A percentile compares a stretch with the other conserved stretches of the same genome.
Evolutionary conservation across 768 basidiomycete species (phyloP).

Genomic region (Boletus huronensis): DNA sequence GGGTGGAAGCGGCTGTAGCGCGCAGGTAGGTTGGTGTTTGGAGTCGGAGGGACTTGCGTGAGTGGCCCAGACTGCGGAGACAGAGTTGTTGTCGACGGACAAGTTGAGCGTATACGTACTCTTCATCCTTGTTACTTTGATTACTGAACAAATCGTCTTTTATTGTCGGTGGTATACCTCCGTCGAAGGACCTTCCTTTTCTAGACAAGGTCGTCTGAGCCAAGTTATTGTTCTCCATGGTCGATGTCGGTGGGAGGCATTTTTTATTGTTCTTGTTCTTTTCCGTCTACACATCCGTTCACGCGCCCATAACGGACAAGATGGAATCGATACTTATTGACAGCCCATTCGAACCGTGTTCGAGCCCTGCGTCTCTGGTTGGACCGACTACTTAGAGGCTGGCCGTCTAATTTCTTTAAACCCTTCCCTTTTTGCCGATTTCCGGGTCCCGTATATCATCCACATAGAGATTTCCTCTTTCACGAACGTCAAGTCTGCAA

Average conservation of each 20-base stretch:
- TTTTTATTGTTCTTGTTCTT: conserved; percentile 30
- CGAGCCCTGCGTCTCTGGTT: conserved; percentile 18
- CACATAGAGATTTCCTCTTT: conserved; percentile 6
- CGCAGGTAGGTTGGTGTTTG: neutral
- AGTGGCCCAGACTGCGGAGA: neutral
- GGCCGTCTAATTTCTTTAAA: conserved; percentile 7
- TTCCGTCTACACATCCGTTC: neutral
- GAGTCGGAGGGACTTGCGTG: neutral
- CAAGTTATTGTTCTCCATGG: conserved; percentile 12
- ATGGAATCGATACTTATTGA: conserved; percentile 13
- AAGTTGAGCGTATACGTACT: neutral
- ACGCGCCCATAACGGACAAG: conserved; percentile 4
- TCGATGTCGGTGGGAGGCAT: neutral
- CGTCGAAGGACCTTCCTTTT: conserved; percentile 20
- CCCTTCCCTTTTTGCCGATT: neutral
- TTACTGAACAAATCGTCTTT: neutral
- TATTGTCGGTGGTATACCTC: neutral
- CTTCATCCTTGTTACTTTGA: neutral
- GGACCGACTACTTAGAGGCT: conserved; percentile 17
- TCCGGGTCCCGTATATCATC: neutral
- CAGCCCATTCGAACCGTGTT: neutral
- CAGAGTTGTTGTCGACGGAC: neutral
- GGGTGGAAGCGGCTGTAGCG: neutral
- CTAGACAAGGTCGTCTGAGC: conserved; percentile 17
- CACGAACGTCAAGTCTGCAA: conserved; percentile 11